Percentiles rank a stretch among this genome's conserved stretches.
Conservation (phyloP, 2,329 filamentous ascomycete species). For the Stachybotrys echinatus region DNA sequence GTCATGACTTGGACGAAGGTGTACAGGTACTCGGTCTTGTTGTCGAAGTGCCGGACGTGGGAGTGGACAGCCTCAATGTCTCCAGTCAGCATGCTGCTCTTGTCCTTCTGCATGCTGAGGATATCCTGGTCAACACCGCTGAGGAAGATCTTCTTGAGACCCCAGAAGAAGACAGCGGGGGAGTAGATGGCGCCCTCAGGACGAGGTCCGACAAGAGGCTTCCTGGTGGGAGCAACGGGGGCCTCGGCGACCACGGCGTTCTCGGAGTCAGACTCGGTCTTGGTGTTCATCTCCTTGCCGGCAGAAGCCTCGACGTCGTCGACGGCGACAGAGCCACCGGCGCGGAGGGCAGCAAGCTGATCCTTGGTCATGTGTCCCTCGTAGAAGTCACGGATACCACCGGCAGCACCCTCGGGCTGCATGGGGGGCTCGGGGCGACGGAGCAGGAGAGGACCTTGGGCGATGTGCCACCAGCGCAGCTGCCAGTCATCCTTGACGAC, state of each 20-base stretch:
- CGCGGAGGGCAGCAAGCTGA: conserved; percentile 35
- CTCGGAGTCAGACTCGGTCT: conserved; percentile 18
- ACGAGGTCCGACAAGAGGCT: conserved; percentile 13
- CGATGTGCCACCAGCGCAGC: conserved; percentile 50
- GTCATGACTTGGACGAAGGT: conserved; percentile 57
- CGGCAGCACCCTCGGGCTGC: conserved; percentile 65
- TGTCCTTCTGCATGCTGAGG: conserved; percentile 23
- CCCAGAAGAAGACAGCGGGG: conserved; percentile 14
- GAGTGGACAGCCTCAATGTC: conserved; percentile 52
- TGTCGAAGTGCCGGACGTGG: conserved; percentile 54
- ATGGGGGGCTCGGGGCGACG: conserved; percentile 32
- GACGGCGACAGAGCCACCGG: neutral
- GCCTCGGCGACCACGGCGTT: neutral
- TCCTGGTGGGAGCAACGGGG: conserved; percentile 8
- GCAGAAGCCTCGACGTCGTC: conserved; percentile 3
- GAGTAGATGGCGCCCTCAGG: conserved; percentile 10
- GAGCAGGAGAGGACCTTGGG: conserved; percentile 48
- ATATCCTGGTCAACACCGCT: conserved; percentile 21
- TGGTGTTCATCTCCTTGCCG: conserved; percentile 1
- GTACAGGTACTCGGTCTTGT: conserved; percentile 51
- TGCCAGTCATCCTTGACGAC: conserved; percentile 58
- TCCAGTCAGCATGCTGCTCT: conserved; percentile 48
- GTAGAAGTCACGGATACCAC: conserved; percentile 48
- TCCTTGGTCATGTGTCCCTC: conserved; percentile 48
- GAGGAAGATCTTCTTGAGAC: conserved; percentile 16